Evolutionary conservation across 257 asterid species (phyloP), one percentile per base, ranked within the genome.

Genomic region (Knoxia roxburghii): DNA sequence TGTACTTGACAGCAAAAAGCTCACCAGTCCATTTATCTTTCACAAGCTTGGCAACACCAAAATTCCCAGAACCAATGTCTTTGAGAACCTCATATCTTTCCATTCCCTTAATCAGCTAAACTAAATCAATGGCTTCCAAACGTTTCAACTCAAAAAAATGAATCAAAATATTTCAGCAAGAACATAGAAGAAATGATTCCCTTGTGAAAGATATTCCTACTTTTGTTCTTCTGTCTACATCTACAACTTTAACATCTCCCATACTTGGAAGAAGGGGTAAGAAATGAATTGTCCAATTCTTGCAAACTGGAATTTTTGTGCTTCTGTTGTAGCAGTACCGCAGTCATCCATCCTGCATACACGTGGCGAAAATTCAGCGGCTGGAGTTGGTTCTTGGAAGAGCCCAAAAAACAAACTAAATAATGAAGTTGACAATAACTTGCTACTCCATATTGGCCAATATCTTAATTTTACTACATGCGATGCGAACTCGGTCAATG

Each of bases 31-130:
- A 66, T 68, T 67, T 83, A 81, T 91, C 96, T 58, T 64, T 91
- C 27, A 83, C 96, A 49, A 91, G 87, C 84, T 84, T 89, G 9
- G 98, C 96, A 33, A 91, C 98, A 51, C 96, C 98, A 73, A 91
- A 91, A 67, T 89, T 89, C 55, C 98, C 98, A 63, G 95, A 89
- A 40, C 98, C 98, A 23, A 91, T 77, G 61, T 86, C 90, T 59
- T 89, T 91, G 83, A 87, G 55, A 60, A 85, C 73, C 78, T 91
- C 98, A 52, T 81, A 91, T 26, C 86, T 87, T 60, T 91, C 96
- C 98, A 91, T 90, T 72, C 57, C 46, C 45, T 48, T 68, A 17
- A 52, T 46, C 57, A 43, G 27, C 50, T 61, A 0, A 24, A 37
- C 9, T 23, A 4, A 37, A 37, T 37, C n/a, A 40, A 6, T 40